These are phyloP conservation scores for Pseudognaphalium luteoalbum DNA, from an alignment of 129 eudicot genomes.

Conservation along the genomic window DNA sequence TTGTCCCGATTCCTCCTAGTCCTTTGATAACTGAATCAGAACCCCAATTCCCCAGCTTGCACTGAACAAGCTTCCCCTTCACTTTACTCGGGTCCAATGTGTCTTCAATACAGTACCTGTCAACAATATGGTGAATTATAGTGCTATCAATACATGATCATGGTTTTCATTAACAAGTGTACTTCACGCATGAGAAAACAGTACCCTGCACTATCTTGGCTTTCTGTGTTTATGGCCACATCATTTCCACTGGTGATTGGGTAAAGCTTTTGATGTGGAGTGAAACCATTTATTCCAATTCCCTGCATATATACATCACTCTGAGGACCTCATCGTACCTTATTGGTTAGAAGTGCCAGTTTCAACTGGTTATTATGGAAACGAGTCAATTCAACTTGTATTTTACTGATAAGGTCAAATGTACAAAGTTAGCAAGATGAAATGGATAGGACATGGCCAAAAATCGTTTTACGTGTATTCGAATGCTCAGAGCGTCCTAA, in stretches of 20 bases:
- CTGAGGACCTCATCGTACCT: slow-evolving; percentile 5
- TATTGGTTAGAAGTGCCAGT: not conserved
- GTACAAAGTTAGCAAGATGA: not conserved
- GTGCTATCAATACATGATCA: not conserved
- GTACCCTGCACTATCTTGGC: slow-evolving; percentile 69
- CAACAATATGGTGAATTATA: slow-evolving; percentile 6
- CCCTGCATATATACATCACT: slow-evolving; percentile 48
- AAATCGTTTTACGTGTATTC: not conserved
- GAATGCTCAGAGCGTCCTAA: not conserved
- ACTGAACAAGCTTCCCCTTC: slow-evolving; percentile 76
- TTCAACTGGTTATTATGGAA: not conserved
- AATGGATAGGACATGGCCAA: not conserved
- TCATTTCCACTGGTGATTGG: slow-evolving; percentile 71
- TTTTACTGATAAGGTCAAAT: not conserved
- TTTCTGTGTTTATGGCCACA: slow-evolving; percentile 56
- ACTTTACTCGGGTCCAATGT: slow-evolving; percentile 80
- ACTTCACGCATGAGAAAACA: slow-evolving; percentile 2
- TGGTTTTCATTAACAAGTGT: not conserved
- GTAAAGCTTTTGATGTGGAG: slow-evolving; percentile 48
- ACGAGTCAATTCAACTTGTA: not conserved
- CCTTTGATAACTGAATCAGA: slow-evolving; percentile 75
- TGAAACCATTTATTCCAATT: slow-evolving; percentile 61
- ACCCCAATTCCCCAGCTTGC: slow-evolving; percentile 67
- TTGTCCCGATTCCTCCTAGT: slow-evolving; percentile 71
- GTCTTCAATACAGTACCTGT: slow-evolving; percentile 59